These are phyloP conservation scores for Ogataea sp. DNA, from an alignment of 805 yeast species.

Conservation along the genomic window DNA sequence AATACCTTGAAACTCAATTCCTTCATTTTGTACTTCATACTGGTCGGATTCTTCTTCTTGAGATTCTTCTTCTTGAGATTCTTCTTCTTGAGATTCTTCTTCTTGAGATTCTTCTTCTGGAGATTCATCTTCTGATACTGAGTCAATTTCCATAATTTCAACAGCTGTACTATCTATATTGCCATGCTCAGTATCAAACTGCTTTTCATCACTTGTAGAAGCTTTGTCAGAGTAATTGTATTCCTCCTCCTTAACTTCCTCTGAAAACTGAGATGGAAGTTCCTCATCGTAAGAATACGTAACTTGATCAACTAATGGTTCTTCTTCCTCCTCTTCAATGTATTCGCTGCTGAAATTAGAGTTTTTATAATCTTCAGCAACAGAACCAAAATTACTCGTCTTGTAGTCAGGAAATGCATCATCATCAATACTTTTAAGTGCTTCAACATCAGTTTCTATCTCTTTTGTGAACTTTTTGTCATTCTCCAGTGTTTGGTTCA, in stretches of 20 bases:
- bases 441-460: conserved; percentile 23
- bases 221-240: no score
- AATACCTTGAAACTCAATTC: no score
- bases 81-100: no score
- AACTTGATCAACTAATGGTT: conserved; percentile 10
- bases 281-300: conserved; percentile 1
- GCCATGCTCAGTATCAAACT: no score
- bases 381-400: conserved; percentile 16
- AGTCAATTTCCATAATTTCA: no score
- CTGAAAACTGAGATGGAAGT: conserved; percentile 1
- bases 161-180: no score
- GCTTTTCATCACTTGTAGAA: no score
- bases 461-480: conserved; percentile 29
- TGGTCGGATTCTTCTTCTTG: no score
- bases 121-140: no score
- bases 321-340: conserved; percentile 11
- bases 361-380: conserved; percentile 10
- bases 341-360: conserved; percentile 14
- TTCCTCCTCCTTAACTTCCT: conserved; percentile 3
- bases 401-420: conserved; percentile 9
- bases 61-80: no score
- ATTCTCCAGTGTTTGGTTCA: conserved; percentile 24
- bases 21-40: no score
- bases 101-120: no score
- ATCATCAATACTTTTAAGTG: conserved; percentile 2